Conservation (phyloP, 2,329 filamentous ascomycete species). For the Alternaria novae-zelandiae region DNA sequence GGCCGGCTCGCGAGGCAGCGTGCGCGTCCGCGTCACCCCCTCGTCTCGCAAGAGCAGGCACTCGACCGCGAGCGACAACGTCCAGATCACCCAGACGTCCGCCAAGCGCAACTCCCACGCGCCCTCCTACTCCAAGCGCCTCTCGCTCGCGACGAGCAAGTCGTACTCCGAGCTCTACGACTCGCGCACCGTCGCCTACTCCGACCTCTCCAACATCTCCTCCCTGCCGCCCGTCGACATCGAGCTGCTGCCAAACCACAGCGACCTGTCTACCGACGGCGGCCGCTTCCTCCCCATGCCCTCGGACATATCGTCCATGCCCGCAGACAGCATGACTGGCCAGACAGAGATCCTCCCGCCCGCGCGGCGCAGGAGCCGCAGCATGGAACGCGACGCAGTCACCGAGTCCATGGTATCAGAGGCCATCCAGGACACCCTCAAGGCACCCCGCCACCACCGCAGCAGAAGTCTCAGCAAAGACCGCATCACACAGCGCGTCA, state of each 20-base stretch:
- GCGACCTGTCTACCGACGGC: slow-evolving; percentile 67
- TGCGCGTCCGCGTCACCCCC: slow-evolving; percentile 80
- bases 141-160: slow-evolving; percentile 63
- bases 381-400: slow-evolving; percentile 52
- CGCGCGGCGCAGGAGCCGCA: slow-evolving; percentile 59
- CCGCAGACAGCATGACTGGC: slow-evolving; percentile 73
- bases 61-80: slow-evolving; percentile 71
- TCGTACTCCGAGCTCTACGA: slow-evolving; percentile 46
- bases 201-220: slow-evolving; percentile 78
- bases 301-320: slow-evolving; percentile 88
- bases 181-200: slow-evolving; percentile 59
- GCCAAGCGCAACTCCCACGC: slow-evolving; percentile 68
- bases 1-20: slow-evolving; percentile 77
- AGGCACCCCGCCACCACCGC: slow-evolving; percentile 63
- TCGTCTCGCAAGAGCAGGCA: slow-evolving; percentile 58
- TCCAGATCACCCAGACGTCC: slow-evolving; percentile 80
- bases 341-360: slow-evolving; percentile 55
- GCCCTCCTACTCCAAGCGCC: slow-evolving; percentile 71
- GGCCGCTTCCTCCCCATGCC: slow-evolving; percentile 70
- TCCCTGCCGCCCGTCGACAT: slow-evolving; percentile 80
- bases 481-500: slow-evolving; percentile 70
- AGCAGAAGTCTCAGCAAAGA: slow-evolving; percentile 71
- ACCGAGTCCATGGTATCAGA: slow-evolving; percentile 25
- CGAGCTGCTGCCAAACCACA: slow-evolving; percentile 76
- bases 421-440: slow-evolving; percentile 55